Conservation (phyloP, 768 basidiomycete genomes). For the Nidularia pulvinata region DNA sequence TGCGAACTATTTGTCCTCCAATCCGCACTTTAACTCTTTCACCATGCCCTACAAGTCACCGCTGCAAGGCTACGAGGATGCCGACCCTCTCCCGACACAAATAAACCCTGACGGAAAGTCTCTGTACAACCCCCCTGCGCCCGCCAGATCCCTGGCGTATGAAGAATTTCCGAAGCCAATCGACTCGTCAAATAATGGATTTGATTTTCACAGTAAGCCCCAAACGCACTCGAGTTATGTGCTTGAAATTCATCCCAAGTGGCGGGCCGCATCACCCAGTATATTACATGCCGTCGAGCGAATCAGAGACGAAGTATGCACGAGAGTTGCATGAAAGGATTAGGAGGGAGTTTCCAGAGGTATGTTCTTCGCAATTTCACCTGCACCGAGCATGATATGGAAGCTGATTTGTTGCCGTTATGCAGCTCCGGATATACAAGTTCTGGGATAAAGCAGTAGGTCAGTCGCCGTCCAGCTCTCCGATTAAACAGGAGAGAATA, state of each 20-base stretch:
- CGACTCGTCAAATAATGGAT: slow-evolving; percentile 50
- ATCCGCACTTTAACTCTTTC: neutral
- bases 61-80: slow-evolving; percentile 33
- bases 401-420: neutral
- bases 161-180: slow-evolving; percentile 56
- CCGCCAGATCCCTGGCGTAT: slow-evolving; percentile 47
- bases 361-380: slow-evolving; percentile 11
- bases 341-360: slow-evolving; percentile 70
- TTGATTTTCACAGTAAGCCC: slow-evolving; percentile 71
- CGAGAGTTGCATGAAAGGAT: slow-evolving; percentile 58
- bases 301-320: slow-evolving; percentile 45
- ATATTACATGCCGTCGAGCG: slow-evolving; percentile 54
- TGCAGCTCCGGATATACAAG: slow-evolving; percentile 57
- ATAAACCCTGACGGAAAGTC: slow-evolving; percentile 59
- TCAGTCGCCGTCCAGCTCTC: slow-evolving; percentile 16
- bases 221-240: neutral
- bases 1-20: too few relatives aligned
- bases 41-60: slow-evolving; percentile 24
- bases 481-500: too few relatives aligned
- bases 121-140: slow-evolving; percentile 42
- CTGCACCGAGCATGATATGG: neutral
- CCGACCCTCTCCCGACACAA: slow-evolving; percentile 37
- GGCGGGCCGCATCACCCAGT: slow-evolving; percentile 33
- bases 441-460: slow-evolving; percentile 67
- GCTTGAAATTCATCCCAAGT: neutral